Base-by-base conservation (phyloP, 2,329 filamentous ascomycete species). In the Pseudopyrenochaeta lycopersici region DNA sequence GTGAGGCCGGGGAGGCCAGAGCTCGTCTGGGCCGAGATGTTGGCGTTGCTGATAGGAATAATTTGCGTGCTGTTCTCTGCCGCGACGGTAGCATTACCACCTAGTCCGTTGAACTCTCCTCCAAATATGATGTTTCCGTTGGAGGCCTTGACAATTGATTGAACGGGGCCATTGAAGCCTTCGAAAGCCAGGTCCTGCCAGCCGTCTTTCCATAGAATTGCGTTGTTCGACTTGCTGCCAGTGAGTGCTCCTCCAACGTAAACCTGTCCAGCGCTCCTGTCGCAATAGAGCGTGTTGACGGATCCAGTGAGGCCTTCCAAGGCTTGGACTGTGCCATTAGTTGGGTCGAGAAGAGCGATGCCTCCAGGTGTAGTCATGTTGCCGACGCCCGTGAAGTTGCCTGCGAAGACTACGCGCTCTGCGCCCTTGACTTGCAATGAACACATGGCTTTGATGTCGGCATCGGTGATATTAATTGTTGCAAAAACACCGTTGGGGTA, bases 361-460 rank as follows among this genome's bases (percentile, higher is more conserved):
- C 90, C 86, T 36, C 90, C 86, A 47, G 87, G 87, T 2, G 92
- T 91, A 69, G 90, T 80, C 51, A 89, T 83, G 53, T 88, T 88
- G 54, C 88, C 91, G 58, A 99, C 79, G 74, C 91, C 96, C 29
- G 95, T 98, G 73, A 99, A 99, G 79, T 98, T 98, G 42, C 95
- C 95, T 50, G 90, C 95, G 14, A 99, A 84, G 42, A 98, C 85
- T 23, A 98, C 85, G 35, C 90, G 89, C n/a, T 85, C 81, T 51
- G 82, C 84, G 60, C 90, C 90, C 74, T 91, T 84, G 52, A 83
- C 81, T 46, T 87, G 82, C 66, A 94, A 91, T 17, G 89, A 80
- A 79, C 95, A 99, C 90, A 99, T 95, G 60, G 91, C 84, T 70
- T 88, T 85, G 70, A 99, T 97, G 43, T 89, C 87, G 52, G 90